Evolutionary conservation across 73 alveolate genomes (phyloP), one percentile per base, ranked within the genome.

Genomic region (Paramecium sexaurelia): DNA sequence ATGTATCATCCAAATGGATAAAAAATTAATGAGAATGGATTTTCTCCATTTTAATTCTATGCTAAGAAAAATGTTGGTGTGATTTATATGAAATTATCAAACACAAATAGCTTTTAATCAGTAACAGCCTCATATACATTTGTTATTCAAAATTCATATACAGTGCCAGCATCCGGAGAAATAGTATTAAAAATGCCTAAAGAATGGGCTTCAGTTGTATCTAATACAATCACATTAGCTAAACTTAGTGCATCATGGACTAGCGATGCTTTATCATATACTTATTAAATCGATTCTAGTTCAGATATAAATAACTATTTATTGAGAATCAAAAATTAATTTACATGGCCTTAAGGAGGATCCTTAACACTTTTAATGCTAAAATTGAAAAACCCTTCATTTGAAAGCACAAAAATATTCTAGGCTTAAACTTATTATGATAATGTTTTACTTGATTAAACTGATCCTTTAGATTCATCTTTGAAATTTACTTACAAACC

Each of bases 401-500:
- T 71, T 36, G 86, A 29, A 71, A 35, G 41, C 5, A 86, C 93
- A 5, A 32, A 55, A 22, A 71, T 86, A 11, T 86, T 86, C 87
- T 17, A 71, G n/a, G 93, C 93, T 15, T 37, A 57, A 24, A 86
- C 93, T 22, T 39, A 37, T 15, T 86, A 86, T 86, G 93, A 86
- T 24, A 51, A 85, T 33, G 84, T 61, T 39, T 45, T 40, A 11
- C 39, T 86, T 39, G 93, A 86, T 86, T 61, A 40, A 27, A 86
- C 93, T 13, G 93, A 86, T 57, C 87, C 93, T 6, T 61, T 19
- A 7, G 93, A 86, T 36, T 29, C 78, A 8, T 86, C 93, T 5
- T 75, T 86, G 56, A 57, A 22, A 56, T 86, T 86, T 17, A 11
- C 15, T 4, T 86, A 57, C 17, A 86, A 86, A 11, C 87, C 93